Evolutionary conservation across 2,329 filamentous ascomycete genomes (phyloP).

Genomic region (Apiospora arundinis): DNA sequence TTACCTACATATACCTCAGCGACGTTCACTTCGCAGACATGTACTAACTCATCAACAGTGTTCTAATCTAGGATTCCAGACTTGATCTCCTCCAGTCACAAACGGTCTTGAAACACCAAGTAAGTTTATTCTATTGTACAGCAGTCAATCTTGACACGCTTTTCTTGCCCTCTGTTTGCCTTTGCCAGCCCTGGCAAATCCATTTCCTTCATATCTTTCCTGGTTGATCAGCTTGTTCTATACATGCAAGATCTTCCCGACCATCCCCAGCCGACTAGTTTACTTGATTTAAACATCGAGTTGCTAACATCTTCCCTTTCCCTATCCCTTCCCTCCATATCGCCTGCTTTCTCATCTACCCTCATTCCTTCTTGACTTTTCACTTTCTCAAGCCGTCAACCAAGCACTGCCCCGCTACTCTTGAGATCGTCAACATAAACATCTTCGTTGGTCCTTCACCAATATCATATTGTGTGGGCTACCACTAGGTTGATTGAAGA

Average conservation of each 20-base stretch:
- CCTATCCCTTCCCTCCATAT: neutral
- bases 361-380: neutral
- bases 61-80: neutral
- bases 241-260: neutral
- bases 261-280: neutral
- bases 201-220: neutral
- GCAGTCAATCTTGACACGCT: neutral
- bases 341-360: no score
- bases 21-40: no score
- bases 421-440: neutral
- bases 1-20: neutral
- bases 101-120: neutral
- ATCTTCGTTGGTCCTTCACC: neutral
- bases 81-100: neutral
- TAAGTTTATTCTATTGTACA: neutral
- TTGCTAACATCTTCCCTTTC: neutral
- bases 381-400: neutral
- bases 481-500: neutral
- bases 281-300: constrained; percentile 5
- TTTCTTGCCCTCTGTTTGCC: neutral
- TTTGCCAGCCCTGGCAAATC: neutral
- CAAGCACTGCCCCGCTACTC: neutral
- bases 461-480: neutral
- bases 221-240: neutral
- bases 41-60: neutral